phyloP scores from a whole-genome alignment of 75 land plant species.

The Azolla pinnata region DNA sequence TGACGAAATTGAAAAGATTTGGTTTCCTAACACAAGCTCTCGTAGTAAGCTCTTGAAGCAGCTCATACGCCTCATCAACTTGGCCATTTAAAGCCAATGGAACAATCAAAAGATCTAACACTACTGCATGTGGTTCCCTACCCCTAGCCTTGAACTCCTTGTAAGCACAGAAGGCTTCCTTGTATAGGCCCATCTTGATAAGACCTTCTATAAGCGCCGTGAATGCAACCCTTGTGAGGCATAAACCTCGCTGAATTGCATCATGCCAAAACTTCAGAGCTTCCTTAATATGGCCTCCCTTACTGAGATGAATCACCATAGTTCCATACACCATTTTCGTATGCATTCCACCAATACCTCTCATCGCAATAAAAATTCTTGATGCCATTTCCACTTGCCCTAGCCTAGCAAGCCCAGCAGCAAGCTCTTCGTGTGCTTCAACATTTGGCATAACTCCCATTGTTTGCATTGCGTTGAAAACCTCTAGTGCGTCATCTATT shows the following conservation, averaged over 20 bases:
- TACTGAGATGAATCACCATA: background rate
- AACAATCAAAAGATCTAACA: conserved; percentile 54
- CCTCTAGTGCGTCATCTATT: conserved; percentile 32
- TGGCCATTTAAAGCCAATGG: conserved; percentile 61
- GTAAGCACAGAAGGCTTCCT: conserved; percentile 45
- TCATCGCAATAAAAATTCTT: background rate
- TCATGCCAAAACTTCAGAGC: conserved; percentile 40
- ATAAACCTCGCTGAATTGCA: conserved; percentile 27
- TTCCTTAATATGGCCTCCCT: conserved; percentile 20
- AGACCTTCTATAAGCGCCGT: conserved; percentile 62
- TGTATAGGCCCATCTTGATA: conserved; percentile 44
- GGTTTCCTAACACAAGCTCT: conserved; percentile 47
- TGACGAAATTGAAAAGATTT: conserved; percentile 54
- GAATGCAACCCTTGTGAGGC: conserved; percentile 55
- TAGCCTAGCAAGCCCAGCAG: conserved; percentile 47
- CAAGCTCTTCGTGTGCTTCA: conserved; percentile 6
- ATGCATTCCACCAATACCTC: background rate
- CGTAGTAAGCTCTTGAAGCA: conserved; percentile 39
- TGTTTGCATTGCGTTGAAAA: conserved; percentile 46
- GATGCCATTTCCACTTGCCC: conserved; percentile 1
- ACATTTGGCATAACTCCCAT: conserved; percentile 8
- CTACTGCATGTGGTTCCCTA: conserved; percentile 42
- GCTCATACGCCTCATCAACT: conserved; percentile 46
- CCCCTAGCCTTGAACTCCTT: conserved; percentile 31
- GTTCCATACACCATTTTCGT: background rate